A percentile compares a stretch with the other conserved stretches of the same genome.
Evolutionary conservation across 176 grass and related monocot genomes (phyloP).

Genomic region (Paspalum notatum): DNA sequence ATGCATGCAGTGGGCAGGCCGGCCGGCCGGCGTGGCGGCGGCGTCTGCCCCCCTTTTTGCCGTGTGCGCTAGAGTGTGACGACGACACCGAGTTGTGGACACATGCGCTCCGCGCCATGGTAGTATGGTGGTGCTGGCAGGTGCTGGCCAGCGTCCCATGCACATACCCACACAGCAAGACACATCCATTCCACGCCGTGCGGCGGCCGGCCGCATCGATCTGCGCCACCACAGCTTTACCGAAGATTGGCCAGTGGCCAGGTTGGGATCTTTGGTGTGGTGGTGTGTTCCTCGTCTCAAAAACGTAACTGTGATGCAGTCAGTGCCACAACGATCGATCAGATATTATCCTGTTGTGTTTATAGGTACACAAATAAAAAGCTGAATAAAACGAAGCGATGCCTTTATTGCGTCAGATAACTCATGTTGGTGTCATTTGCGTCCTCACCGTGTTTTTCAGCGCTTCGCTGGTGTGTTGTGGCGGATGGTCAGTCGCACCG

Average conservation of each 20-base stretch:
- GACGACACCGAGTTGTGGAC: slow-evolving; percentile 25
- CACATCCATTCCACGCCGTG: background rate
- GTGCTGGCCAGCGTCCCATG: slow-evolving; percentile 10
- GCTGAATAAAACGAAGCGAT: background rate
- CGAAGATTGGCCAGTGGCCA: background rate
- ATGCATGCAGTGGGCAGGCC: background rate
- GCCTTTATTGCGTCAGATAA: background rate
- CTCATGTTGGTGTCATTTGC: background rate
- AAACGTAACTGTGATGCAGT: background rate
- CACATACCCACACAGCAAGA: background rate
- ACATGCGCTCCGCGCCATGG: background rate
- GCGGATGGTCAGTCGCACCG: too few relatives aligned
- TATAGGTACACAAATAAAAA: too few relatives aligned
- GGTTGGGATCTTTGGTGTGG: background rate
- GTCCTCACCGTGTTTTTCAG: background rate
- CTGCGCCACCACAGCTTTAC: slow-evolving; percentile 2
- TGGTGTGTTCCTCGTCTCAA: background rate
- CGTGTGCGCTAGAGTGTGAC: slow-evolving; percentile 16
- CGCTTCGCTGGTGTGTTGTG: too few relatives aligned
- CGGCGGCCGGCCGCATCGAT: background rate
- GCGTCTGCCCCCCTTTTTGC: background rate
- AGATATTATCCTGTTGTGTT: too few relatives aligned
- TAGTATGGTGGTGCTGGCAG: background rate
- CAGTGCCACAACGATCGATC: too few relatives aligned
- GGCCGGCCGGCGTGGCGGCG: background rate